Evolutionary conservation across 345 rosid genomes (phyloP).

Genomic region (Turnera subulata): DNA sequence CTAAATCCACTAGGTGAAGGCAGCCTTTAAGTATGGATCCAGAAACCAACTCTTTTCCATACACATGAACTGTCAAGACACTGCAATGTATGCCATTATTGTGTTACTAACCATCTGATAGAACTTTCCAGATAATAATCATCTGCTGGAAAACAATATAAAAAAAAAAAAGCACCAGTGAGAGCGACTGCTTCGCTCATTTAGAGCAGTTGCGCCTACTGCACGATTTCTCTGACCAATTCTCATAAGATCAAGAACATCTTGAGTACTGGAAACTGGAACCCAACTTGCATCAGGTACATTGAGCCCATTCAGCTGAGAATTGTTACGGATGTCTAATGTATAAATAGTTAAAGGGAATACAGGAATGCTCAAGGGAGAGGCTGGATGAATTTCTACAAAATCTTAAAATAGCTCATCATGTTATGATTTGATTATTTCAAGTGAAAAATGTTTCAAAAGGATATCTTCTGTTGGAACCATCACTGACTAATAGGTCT

Average conservation of each 20-base stretch:
- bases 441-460: neutral
- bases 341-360: slow-evolving; percentile 55
- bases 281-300: slow-evolving; percentile 94
- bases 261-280: slow-evolving; percentile 77
- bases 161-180: too few relatives aligned
- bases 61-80: slow-evolving; percentile 85
- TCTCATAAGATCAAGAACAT: slow-evolving; percentile 91
- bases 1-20: slow-evolving; percentile 94
- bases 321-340: slow-evolving; percentile 89
- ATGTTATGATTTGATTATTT: too few relatives aligned
- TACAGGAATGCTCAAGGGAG: slow-evolving; percentile 4
- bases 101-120: neutral
- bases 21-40: slow-evolving; percentile 84
- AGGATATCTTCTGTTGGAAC: slow-evolving; percentile 95
- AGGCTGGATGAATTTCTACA: too few relatives aligned
- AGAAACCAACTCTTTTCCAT: slow-evolving; percentile 76
- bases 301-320: slow-evolving; percentile 89
- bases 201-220: slow-evolving; percentile 94
- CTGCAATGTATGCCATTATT: slow-evolving; percentile 31
- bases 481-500: slow-evolving; percentile 82
- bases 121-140: neutral
- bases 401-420: too few relatives aligned
- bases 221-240: slow-evolving; percentile 90
- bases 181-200: slow-evolving; percentile 95
- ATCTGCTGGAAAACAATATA: slow-evolving; percentile 4